These are phyloP conservation scores for Pseudogymnoascus sp. DNA, from an alignment of 2,329 filamentous ascomycete species.

Conservation along the genomic window DNA sequence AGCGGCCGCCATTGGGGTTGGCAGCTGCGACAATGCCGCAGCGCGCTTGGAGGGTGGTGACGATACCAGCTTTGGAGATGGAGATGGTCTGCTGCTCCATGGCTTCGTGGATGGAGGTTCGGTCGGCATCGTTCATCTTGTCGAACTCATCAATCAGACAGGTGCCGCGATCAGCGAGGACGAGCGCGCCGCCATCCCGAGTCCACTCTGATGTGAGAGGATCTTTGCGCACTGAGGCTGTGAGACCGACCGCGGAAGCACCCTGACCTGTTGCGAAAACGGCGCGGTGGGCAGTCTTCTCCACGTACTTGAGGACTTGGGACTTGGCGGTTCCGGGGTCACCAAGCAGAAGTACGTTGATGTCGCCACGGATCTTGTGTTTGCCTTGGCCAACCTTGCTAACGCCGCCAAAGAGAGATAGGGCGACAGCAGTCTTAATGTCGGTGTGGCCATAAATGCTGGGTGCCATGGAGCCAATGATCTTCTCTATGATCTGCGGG, in stretches of 20 bases:
- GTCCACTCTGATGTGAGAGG: conserved; percentile 97
- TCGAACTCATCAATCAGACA: conserved; percentile 98
- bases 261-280: conserved; percentile 98
- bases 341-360: conserved; percentile 93
- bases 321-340: conserved; percentile 98
- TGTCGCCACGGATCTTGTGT: conserved; percentile 90
- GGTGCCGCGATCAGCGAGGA: conserved; percentile 88
- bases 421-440: conserved; percentile 92
- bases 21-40: conserved; percentile 95
- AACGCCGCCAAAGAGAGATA: conserved; percentile 92
- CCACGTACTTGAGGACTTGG: conserved; percentile 93
- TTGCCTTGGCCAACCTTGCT: conserved; percentile 84
- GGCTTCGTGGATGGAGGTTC: conserved; percentile 96
- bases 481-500: conserved; percentile 85
- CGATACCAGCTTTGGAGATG: conserved; percentile 97
- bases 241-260: conserved; percentile 94
- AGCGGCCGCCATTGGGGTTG: conserved; percentile 92
- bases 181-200: conserved; percentile 87
- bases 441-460: conserved; percentile 97
- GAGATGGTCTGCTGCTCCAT: conserved; percentile 99
- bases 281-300: conserved; percentile 93
- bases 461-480: conserved; percentile 87
- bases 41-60: conserved; percentile 90
- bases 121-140: conserved; percentile 99
- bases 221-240: conserved; percentile 90